phyloP scores from a whole-genome alignment of 768 basidiomycete genomes.

The Galerina sulciceps region DNA sequence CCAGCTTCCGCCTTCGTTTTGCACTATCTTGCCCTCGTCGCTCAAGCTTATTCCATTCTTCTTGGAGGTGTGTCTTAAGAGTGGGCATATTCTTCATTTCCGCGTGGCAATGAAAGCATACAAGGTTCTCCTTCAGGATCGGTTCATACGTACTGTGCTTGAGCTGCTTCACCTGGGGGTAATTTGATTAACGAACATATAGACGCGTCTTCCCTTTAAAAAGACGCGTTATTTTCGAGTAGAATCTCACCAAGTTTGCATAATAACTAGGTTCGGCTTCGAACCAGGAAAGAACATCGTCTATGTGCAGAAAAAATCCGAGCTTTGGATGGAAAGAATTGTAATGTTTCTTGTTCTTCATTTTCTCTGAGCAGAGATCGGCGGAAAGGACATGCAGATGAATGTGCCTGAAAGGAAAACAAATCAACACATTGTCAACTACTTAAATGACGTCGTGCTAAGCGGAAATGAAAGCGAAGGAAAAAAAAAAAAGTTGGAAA shows the following conservation, averaged over 20 bases:
- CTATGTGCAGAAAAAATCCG: constrained; percentile 82
- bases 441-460: background rate
- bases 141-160: constrained; percentile 60
- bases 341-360: constrained; percentile 91
- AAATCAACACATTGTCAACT: background rate
- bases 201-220: background rate
- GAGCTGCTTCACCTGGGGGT: constrained; percentile 56
- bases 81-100: constrained; percentile 72
- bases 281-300: constrained; percentile 83
- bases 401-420: constrained; percentile 56
- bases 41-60: constrained; percentile 66
- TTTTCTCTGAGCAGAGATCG: constrained; percentile 66
- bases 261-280: constrained; percentile 65
- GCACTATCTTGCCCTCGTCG: constrained; percentile 43
- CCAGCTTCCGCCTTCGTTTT: constrained; percentile 45
- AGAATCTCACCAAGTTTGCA: constrained; percentile 21
- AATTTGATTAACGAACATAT: background rate
- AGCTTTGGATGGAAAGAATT: constrained; percentile 87
- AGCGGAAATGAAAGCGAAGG: background rate
- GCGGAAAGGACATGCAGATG: constrained; percentile 87
- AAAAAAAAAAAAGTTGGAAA: too few relatives aligned
- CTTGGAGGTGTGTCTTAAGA: constrained; percentile 75
- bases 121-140: constrained; percentile 67
- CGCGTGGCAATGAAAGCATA: constrained; percentile 72
- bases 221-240: background rate